Conservation (phyloP, 148 eudicot species). For the Oxyria digyna region DNA sequence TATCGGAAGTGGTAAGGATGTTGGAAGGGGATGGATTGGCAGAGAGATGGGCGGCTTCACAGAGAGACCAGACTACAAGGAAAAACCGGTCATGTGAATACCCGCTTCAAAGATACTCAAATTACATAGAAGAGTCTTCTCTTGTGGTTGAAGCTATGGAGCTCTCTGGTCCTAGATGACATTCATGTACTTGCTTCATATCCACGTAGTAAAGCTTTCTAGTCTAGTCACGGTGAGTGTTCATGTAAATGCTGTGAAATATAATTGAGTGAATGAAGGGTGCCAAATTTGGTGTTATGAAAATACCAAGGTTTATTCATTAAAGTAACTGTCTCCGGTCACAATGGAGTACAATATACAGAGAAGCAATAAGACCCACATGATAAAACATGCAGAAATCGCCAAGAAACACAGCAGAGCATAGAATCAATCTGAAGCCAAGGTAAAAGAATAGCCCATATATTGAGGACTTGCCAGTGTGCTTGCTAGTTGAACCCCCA, state of each 20-base stretch:
- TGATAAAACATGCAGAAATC: not conserved
- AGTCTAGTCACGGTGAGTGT: not conserved
- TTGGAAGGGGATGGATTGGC: slow-evolving; percentile 82
- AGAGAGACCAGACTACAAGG: slow-evolving; percentile 49
- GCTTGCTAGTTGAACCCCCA: not conserved
- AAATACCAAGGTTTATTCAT: not conserved
- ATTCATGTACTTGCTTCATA: not conserved
- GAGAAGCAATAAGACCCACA: not conserved
- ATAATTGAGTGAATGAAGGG: not conserved
- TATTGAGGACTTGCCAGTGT: not conserved
- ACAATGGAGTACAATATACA: not conserved
- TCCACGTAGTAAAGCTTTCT: not conserved
- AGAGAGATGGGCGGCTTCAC: slow-evolving; percentile 84
- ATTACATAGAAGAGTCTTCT: slow-evolving; percentile 76
- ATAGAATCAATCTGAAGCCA: not conserved
- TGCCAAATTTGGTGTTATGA: too few relatives aligned
- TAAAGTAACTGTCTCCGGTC: not conserved
- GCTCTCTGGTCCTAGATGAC: slow-evolving; percentile 81
- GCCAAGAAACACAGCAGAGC: not conserved
- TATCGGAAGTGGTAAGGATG: slow-evolving; percentile 79
- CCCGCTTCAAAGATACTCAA: slow-evolving; percentile 54
- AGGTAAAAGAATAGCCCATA: not conserved
- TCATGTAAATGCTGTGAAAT: not conserved
- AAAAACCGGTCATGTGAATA: slow-evolving; percentile 30
- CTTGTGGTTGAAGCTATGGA: slow-evolving; percentile 86